Evolutionary conservation across 2,329 filamentous ascomycete genomes (phyloP).

Genomic region (Tolypocladium album): DNA sequence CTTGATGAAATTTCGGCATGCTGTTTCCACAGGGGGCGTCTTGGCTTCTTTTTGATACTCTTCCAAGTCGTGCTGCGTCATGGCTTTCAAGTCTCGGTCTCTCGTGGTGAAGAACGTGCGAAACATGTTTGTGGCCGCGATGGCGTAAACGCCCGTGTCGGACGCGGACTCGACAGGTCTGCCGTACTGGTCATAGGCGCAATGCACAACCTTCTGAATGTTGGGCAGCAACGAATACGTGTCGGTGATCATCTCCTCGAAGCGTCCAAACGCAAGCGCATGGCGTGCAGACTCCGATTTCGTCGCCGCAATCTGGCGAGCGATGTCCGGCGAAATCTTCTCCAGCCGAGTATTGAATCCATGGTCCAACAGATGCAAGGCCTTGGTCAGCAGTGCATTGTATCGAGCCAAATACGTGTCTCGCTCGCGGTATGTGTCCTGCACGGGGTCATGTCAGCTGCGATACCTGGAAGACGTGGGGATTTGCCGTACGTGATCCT

Average conservation of each 20-base stretch:
- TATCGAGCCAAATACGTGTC: conserved; percentile 83
- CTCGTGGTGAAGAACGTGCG: conserved; percentile 40
- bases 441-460: not conserved
- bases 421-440: conserved; percentile 78
- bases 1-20: conserved; percentile 46
- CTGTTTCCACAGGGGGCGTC: conserved; percentile 38
- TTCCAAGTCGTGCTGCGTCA: conserved; percentile 43
- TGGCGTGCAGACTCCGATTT: conserved; percentile 49
- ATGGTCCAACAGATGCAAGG: conserved; percentile 50
- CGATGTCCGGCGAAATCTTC: conserved; percentile 42
- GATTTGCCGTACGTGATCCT: conserved; percentile 55
- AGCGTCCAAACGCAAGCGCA: conserved; percentile 49
- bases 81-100: conserved; percentile 40
- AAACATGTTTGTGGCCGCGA: conserved; percentile 43
- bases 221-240: conserved; percentile 46
- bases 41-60: conserved; percentile 43
- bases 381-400: conserved; percentile 62
- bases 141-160: conserved; percentile 41
- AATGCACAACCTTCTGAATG: conserved; percentile 38
- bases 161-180: conserved; percentile 28
- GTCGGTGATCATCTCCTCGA: conserved; percentile 46
- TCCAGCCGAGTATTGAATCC: conserved; percentile 43
- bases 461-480: not conserved
- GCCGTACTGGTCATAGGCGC: conserved; percentile 42
- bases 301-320: conserved; percentile 40